Evolutionary conservation across 129 eudicot species (phyloP).

Genomic region (Pulicaria dysenterica): DNA sequence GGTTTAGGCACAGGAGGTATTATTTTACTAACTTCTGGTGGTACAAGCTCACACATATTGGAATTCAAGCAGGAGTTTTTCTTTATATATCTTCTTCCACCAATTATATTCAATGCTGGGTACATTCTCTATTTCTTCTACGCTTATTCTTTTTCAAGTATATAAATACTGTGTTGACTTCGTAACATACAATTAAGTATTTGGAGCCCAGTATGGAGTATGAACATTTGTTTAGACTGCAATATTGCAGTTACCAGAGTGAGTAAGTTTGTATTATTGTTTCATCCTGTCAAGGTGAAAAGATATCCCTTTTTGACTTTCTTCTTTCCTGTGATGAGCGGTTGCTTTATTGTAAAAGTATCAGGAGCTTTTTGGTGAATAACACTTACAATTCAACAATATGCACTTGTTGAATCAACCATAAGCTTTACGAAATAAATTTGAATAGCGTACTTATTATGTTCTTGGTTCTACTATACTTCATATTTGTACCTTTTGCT

Average conservation of each 20-base stretch:
- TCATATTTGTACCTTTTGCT: neutral
- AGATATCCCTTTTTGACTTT: neutral
- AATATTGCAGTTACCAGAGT: slow-evolving; percentile 3
- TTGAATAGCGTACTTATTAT: slow-evolving; percentile 5
- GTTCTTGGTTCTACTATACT: slow-evolving; percentile 3
- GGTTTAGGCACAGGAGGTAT: slow-evolving; percentile 77
- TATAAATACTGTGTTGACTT: slow-evolving; percentile 8
- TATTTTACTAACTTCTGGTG: slow-evolving; percentile 64
- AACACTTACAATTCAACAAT: neutral
- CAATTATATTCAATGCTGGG: slow-evolving; percentile 98
- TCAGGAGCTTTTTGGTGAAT: neutral
- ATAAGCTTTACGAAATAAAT: neutral
- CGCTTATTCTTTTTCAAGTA: neutral
- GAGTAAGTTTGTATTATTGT: neutral
- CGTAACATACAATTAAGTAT: neutral
- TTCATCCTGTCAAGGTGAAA: slow-evolving; percentile 3
- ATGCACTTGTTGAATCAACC: slow-evolving; percentile 6
- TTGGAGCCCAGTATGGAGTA: slow-evolving; percentile 7
- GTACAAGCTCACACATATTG: slow-evolving; percentile 72
- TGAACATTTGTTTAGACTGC: neutral
- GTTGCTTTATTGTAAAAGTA: neutral
- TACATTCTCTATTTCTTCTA: slow-evolving; percentile 25
- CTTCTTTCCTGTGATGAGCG: neutral
- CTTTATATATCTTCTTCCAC: slow-evolving; percentile 95
- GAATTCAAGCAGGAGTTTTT: slow-evolving; percentile 90